phyloP scores from a whole-genome alignment of 164 flowering plant genomes.

The Berberis vulgaris region DNA sequence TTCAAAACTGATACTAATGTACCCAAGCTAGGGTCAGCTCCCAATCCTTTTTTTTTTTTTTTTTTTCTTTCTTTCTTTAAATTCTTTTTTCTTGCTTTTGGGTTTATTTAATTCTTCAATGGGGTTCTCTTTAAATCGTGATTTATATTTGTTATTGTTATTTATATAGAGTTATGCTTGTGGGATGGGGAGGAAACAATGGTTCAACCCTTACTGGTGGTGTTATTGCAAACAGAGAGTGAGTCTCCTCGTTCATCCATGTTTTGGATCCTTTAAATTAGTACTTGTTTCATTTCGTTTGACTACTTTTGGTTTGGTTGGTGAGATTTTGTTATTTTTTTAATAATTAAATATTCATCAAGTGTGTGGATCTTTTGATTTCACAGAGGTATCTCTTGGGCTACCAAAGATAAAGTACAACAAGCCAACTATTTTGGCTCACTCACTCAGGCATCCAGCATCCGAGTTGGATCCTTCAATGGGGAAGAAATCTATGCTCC shows the following conservation, averaged over 20 bases:
- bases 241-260: slow-evolving; percentile 18
- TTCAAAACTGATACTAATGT: slow-evolving; percentile 79
- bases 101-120: background rate
- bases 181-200: slow-evolving; percentile 99
- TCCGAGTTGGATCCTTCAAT: slow-evolving; percentile 89
- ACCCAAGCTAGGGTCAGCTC: slow-evolving; percentile 79
- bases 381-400: slow-evolving; percentile 95
- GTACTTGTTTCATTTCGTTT: background rate
- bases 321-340: background rate
- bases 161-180: slow-evolving; percentile 83
- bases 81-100: background rate
- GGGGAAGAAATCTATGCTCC: slow-evolving; percentile 99
- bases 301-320: background rate
- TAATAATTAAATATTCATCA: background rate
- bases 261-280: background rate
- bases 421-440: slow-evolving; percentile 97
- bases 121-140: background rate
- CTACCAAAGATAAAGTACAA: slow-evolving; percentile 95
- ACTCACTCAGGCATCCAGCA: slow-evolving; percentile 85
- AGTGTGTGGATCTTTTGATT: slow-evolving; percentile 1
- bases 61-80: background rate
- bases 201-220: slow-evolving; percentile 93
- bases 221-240: slow-evolving; percentile 91
- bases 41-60: background rate
- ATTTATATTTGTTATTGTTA: slow-evolving; percentile 1